These are phyloP conservation scores for Juglanconis oblonga DNA, from an alignment of 2,329 filamentous ascomycete species.

Conservation along the genomic window DNA sequence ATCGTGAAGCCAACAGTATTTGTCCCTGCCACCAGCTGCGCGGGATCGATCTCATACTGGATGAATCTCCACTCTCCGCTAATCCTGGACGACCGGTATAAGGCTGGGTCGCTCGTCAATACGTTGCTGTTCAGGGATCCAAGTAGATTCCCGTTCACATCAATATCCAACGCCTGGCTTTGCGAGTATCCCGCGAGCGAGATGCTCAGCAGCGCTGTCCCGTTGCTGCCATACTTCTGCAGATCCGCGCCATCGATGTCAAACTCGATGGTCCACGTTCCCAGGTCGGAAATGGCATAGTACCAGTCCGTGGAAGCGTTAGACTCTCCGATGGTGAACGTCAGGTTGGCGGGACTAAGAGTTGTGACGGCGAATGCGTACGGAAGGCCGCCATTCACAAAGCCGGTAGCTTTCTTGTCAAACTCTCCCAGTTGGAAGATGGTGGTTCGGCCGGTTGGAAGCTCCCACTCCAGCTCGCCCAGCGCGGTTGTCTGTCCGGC, in stretches of 20 bases:
- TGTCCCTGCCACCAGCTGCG: slow-evolving; percentile 20
- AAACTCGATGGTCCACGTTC: slow-evolving; percentile 35
- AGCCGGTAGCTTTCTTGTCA: slow-evolving; percentile 43
- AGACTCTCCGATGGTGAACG: slow-evolving; percentile 38
- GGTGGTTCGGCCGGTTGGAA: slow-evolving; percentile 31
- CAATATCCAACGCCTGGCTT: slow-evolving; percentile 44
- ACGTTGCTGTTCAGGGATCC: slow-evolving; percentile 37
- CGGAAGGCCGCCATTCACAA: slow-evolving; percentile 39
- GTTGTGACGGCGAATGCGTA: slow-evolving; percentile 43
- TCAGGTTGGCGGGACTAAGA: slow-evolving; percentile 42
- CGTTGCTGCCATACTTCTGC: slow-evolving; percentile 10
- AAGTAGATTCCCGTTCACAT: slow-evolving; percentile 37
- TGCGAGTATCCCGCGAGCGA: slow-evolving; percentile 43
- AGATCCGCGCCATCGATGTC: slow-evolving; percentile 12
- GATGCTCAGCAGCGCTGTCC: slow-evolving; percentile 36
- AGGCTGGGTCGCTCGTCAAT: slow-evolving; percentile 40
- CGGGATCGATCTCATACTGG: slow-evolving; percentile 31
- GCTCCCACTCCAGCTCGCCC: slow-evolving; percentile 37
- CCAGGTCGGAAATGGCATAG: slow-evolving; percentile 41
- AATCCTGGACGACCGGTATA: slow-evolving; percentile 44
- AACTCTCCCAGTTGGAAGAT: slow-evolving; percentile 49
- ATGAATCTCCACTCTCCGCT: slow-evolving; percentile 47
- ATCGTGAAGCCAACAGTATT: slow-evolving; percentile 27
- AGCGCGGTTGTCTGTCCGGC: slow-evolving; percentile 33
- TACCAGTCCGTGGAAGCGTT: slow-evolving; percentile 41